Evolutionary conservation across 2,329 filamentous ascomycete species (phyloP).

Genomic region (Diplodia sapinea): DNA sequence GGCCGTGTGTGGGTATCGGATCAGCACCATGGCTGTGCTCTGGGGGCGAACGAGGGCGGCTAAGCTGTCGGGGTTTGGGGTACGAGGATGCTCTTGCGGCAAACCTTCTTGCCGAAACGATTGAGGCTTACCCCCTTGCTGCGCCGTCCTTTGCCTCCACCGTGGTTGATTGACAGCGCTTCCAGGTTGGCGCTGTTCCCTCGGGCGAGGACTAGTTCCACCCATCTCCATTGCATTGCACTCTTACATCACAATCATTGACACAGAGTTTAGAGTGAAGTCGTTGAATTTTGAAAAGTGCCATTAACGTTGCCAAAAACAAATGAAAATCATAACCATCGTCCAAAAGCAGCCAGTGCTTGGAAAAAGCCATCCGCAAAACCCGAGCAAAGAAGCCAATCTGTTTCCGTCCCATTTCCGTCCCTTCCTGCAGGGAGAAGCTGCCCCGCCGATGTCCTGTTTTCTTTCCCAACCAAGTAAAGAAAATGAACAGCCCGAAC

Average conservation of each 20-base stretch:
- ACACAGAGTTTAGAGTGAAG: neutral
- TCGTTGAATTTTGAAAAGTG: constrained; percentile 12
- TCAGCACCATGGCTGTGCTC: constrained; percentile 20
- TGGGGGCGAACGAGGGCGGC: neutral
- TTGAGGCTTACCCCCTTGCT: constrained; percentile 1
- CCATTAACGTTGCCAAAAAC: constrained; percentile 20
- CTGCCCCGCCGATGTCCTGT: constrained; percentile 10
- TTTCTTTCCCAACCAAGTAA: constrained; percentile 15
- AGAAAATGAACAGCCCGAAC: constrained; percentile 11
- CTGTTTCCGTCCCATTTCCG: constrained; percentile 20
- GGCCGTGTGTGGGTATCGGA: constrained; percentile 6
- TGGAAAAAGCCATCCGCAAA: constrained; percentile 25
- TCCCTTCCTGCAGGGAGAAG: constrained; percentile 17
- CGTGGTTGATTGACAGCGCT: neutral
- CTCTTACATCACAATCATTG: constrained; percentile 1
- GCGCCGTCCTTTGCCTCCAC: neutral
- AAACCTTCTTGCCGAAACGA: constrained; percentile 16
- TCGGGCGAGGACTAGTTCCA: neutral
- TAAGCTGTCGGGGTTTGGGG: neutral
- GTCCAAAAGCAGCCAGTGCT: constrained; percentile 27
- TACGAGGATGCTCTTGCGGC: neutral
- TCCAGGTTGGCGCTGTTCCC: constrained; percentile 1
- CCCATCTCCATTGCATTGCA: neutral
- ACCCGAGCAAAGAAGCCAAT: constrained; percentile 21
- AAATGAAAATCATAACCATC: constrained; percentile 27